Evolutionary conservation across 208 protist species (phyloP).

Genomic region (Novymonas esmeraldas): DNA sequence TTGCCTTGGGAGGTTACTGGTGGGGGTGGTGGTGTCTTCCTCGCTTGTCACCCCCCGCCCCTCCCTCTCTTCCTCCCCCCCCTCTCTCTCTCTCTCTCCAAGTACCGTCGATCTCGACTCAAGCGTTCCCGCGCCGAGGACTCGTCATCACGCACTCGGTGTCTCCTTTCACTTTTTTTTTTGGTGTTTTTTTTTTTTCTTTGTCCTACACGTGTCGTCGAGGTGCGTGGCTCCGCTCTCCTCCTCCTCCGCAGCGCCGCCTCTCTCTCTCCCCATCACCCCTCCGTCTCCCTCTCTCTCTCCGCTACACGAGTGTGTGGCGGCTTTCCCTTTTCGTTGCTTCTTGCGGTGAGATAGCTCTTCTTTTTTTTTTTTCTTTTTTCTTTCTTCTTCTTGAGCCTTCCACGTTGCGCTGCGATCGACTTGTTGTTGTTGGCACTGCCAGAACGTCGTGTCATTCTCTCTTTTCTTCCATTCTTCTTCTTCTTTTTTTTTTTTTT

Average conservation of each 20-base stretch:
- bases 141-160: too few relatives aligned
- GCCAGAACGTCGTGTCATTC: neutral
- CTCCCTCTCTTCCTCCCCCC: too few relatives aligned
- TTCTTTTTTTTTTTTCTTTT: neutral
- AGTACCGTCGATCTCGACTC: neutral
- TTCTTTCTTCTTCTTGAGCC: neutral
- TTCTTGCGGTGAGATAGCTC: neutral
- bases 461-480: neutral
- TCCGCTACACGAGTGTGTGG: neutral
- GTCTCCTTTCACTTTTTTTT: neutral
- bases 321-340: neutral
- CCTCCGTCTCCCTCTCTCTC: too few relatives aligned
- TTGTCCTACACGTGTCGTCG: neutral
- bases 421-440: neutral
- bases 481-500: slow-evolving; percentile 1
- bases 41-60: neutral
- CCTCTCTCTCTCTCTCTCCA: neutral
- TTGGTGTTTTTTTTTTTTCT: neutral
- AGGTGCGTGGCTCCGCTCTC: neutral
- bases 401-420: neutral
- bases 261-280: too few relatives aligned
- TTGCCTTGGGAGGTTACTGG: too few relatives aligned
- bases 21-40: too few relatives aligned
- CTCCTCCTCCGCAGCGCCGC: too few relatives aligned
- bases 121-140: neutral